Evolutionary conservation across 2,329 filamentous ascomycete genomes (phyloP).

Genomic region (Penicillium freii): DNA sequence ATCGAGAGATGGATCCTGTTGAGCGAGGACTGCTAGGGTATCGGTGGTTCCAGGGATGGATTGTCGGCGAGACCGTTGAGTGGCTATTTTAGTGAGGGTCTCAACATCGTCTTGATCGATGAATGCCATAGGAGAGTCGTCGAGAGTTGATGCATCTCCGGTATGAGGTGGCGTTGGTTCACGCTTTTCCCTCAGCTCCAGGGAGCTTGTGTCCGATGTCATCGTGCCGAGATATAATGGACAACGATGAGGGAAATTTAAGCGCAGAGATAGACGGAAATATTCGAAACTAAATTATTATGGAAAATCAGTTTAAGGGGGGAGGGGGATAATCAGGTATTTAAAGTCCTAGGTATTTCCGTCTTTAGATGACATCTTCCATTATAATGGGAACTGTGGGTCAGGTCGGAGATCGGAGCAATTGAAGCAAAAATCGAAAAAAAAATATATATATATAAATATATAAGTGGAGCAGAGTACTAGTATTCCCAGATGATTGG

Average conservation of each 20-base stretch:
- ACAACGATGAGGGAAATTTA: not conserved
- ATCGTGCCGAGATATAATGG: not conserved
- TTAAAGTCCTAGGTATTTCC: not conserved
- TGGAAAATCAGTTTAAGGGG: not conserved
- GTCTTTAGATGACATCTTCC: not conserved
- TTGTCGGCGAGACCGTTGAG: slow-evolving; percentile 19
- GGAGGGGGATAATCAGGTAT: not conserved
- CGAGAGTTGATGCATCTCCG: slow-evolving; percentile 1
- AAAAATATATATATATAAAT: not conserved
- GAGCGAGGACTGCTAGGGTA: slow-evolving; percentile 13
- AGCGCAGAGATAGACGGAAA: not conserved
- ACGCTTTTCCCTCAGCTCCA: slow-evolving; percentile 1
- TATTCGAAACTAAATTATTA: not conserved
- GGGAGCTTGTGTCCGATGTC: not conserved
- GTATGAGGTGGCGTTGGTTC: not conserved
- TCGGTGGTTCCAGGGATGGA: slow-evolving; percentile 10
- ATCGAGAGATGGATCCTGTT: slow-evolving; percentile 19
- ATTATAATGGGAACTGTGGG: not conserved
- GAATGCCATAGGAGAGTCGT: slow-evolving; percentile 6
- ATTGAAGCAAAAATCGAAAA: not conserved
- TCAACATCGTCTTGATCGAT: slow-evolving; percentile 20
- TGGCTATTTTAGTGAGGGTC: slow-evolving; percentile 23
- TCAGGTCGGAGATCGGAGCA: not conserved
- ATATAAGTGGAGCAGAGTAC: not conserved
- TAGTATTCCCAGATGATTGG: not conserved